phyloP scores from a whole-genome alignment of 352 stramenopile species.

The Saprolegnia parasitica region DNA sequence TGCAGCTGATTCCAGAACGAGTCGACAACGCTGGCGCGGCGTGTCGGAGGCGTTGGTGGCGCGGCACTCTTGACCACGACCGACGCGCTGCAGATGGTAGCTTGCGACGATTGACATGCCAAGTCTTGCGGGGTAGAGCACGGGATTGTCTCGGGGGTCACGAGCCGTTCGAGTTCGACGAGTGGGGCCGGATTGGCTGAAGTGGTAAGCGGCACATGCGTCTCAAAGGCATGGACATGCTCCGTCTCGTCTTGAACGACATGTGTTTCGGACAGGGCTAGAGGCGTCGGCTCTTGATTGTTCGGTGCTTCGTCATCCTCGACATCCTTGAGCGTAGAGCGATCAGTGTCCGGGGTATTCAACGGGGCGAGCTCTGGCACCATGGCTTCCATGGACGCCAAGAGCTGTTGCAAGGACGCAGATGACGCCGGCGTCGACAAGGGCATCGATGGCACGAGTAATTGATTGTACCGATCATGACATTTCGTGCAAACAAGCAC shows the following conservation, averaged over 20 bases:
- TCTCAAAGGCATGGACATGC: too few species aligned
- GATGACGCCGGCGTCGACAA: not conserved
- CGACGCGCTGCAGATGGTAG: not conserved
- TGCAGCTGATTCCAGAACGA: constrained; percentile 3
- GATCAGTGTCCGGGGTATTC: not conserved
- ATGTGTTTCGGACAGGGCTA: too few species aligned
- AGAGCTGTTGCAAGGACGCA: not conserved
- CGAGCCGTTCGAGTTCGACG: too few species aligned
- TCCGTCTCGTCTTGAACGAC: too few species aligned
- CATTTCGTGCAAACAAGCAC: constrained; percentile 8
- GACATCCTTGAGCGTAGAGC: not conserved
- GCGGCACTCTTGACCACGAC: not conserved
- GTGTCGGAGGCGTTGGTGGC: too few species aligned
- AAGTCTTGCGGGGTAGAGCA: too few species aligned
- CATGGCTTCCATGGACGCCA: constrained; percentile 6
- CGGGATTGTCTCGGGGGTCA: too few species aligned
- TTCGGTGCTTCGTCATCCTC: not conserved
- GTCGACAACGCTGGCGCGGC: not conserved
- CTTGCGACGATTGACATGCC: not conserved
- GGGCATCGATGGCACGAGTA: not conserved
- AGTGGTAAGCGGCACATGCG: too few species aligned
- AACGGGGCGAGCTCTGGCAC: not conserved
- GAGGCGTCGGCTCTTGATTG: not conserved
- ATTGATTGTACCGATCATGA: constrained; percentile 5
- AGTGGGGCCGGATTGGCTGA: too few species aligned